These are phyloP conservation scores for Phytophthora foliorum DNA, from an alignment of 352 stramenopile genomes.

Conservation along the genomic window DNA sequence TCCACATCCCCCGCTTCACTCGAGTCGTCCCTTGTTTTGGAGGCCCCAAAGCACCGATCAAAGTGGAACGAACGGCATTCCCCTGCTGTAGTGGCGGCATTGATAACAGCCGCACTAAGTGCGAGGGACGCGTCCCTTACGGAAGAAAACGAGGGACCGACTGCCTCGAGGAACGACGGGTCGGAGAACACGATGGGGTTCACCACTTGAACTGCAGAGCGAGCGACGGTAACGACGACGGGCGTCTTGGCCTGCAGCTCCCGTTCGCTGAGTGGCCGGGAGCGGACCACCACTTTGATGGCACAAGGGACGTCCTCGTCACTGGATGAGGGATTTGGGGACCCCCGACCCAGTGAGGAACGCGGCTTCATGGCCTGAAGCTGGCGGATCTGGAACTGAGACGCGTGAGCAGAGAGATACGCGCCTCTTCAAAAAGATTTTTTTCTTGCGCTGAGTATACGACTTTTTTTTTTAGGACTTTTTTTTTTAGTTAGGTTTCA, in stretches of 20 bases:
- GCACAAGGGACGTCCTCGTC: constrained; percentile 50
- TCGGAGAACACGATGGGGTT: constrained; percentile 73
- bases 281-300: constrained; percentile 82
- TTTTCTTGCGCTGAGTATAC: no score
- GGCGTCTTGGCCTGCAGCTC: constrained; percentile 60
- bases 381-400: constrained; percentile 22
- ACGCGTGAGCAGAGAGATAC: no score
- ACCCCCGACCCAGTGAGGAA: neutral
- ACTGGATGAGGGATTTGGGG: neutral
- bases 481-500: no score
- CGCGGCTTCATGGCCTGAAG: neutral
- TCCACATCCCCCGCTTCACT: constrained; percentile 43
- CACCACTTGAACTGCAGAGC: constrained; percentile 65
- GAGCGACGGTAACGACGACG: constrained; percentile 63
- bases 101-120: constrained; percentile 42
- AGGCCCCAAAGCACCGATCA: constrained; percentile 77
- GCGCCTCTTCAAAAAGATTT: constrained; percentile 16
- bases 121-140: constrained; percentile 24
- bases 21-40: no score
- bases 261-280: constrained; percentile 68
- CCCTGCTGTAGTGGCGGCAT: constrained; percentile 46
- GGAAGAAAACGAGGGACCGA: neutral
- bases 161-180: constrained; percentile 55
- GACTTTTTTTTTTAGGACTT: no score
- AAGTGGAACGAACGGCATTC: constrained; percentile 82